Conservation (phyloP, 306 rosid species). For the Quercus gilva region DNA sequence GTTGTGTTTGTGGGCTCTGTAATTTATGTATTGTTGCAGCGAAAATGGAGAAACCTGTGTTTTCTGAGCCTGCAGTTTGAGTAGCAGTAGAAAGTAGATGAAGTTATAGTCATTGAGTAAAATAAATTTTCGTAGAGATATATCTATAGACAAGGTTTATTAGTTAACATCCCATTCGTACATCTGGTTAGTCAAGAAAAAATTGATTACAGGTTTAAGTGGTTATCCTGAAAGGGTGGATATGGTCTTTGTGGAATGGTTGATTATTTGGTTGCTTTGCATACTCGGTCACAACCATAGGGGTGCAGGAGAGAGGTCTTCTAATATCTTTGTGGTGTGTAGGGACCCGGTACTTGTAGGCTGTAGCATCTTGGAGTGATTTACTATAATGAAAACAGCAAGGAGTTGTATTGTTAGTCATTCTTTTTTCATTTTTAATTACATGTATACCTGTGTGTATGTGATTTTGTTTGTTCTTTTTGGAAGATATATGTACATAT, state of each 20-base stretch:
- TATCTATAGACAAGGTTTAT: not conserved
- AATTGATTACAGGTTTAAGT: not conserved
- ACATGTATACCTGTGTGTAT: not conserved
- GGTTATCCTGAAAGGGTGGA: not conserved
- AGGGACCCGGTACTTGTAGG: not conserved
- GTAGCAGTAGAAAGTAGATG: not conserved
- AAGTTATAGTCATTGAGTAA: not conserved
- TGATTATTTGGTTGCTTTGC: not conserved
- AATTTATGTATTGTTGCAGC: not conserved
- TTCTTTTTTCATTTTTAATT: not conserved
- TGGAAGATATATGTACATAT: no score
- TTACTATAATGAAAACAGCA: not conserved
- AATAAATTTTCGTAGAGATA: not conserved
- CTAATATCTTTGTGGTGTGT: not conserved
- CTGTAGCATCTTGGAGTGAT: not conserved
- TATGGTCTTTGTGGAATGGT: not conserved
- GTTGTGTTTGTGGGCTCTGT: not conserved
- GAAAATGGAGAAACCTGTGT: not conserved
- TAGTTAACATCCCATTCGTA: not conserved
- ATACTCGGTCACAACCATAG: not conserved
- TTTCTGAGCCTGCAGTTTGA: not conserved
- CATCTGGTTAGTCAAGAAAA: not conserved
- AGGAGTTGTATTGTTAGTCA: not conserved
- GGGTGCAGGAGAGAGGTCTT: not conserved
- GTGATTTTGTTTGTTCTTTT: not conserved